These are phyloP conservation scores for Casuarina cunninghamiana DNA, from an alignment of 306 rosid genomes.

Conservation along the genomic window DNA sequence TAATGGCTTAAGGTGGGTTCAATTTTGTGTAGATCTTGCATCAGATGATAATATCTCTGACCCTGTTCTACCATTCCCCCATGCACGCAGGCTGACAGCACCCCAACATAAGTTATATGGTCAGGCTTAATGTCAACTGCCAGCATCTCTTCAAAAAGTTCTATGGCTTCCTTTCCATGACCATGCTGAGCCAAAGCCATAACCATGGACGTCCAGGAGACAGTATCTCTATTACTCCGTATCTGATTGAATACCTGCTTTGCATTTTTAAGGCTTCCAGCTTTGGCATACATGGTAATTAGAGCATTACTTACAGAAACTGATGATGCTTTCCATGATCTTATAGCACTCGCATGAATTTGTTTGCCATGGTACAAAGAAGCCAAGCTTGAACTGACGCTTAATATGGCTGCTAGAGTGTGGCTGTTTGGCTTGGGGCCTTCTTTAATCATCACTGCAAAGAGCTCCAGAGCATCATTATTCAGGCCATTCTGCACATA, in stretches of 20 bases:
- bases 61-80: conserved; percentile 78
- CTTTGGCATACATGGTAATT: conserved; percentile 80
- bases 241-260: conserved; percentile 56
- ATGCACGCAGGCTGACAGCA: conserved; percentile 81
- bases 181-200: conserved; percentile 88
- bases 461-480: conserved; percentile 63
- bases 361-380: conserved; percentile 80
- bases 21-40: conserved; percentile 67
- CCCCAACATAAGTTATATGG: conserved; percentile 83
- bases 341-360: conserved; percentile 67
- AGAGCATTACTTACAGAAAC: conserved; percentile 81
- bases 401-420: conserved; percentile 71
- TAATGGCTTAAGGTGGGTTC: conserved; percentile 78
- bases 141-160: conserved; percentile 78
- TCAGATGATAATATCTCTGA: conserved; percentile 57
- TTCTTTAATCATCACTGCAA: conserved; percentile 59
- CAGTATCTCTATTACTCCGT: conserved; percentile 43
- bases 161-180: conserved; percentile 76
- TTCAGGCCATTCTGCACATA: conserved; percentile 66
- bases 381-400: conserved; percentile 71
- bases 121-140: conserved; percentile 64
- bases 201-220: conserved; percentile 90
- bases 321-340: conserved; percentile 57
- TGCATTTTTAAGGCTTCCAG: conserved; percentile 71
- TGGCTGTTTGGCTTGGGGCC: conserved; percentile 79